phyloP scores from a whole-genome alignment of 176 grass and related monocot species.

The Zea mays region DNA sequence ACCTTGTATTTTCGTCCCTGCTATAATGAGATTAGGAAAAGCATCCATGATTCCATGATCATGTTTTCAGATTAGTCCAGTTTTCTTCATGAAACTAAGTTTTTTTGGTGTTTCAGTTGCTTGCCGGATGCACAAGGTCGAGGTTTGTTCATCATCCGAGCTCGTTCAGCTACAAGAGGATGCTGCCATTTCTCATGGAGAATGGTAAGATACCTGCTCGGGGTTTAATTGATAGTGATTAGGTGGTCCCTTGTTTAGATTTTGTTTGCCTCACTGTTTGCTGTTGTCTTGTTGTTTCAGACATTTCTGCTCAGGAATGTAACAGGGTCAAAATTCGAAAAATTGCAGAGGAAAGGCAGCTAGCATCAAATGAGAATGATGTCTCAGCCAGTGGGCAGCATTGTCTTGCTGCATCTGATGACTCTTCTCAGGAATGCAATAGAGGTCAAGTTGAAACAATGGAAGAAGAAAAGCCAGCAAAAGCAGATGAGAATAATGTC shows the following conservation, averaged over 20 bases:
- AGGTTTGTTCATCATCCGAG: constrained; percentile 59
- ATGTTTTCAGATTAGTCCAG: neutral
- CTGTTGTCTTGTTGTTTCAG: constrained; percentile 38
- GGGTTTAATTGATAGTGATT: constrained; percentile 4
- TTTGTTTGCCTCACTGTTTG: constrained; percentile 33
- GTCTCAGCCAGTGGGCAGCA: neutral
- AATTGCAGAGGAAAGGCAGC: constrained; percentile 8
- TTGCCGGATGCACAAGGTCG: constrained; percentile 43
- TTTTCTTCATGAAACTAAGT: neutral
- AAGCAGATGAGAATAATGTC: constrained; percentile 3
- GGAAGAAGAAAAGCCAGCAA: constrained; percentile 19
- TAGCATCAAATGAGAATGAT: neutral
- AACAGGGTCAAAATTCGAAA: constrained; percentile 29
- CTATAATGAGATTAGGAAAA: neutral
- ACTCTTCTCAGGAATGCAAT: constrained; percentile 9
- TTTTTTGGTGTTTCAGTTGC: constrained; percentile 45
- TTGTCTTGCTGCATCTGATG: constrained; percentile 21
- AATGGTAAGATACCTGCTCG: constrained; percentile 44
- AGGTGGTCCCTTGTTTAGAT: neutral
- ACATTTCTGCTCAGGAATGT: constrained; percentile 30
- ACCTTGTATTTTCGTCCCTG: neutral
- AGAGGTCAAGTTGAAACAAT: constrained; percentile 11
- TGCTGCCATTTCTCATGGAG: constrained; percentile 87
- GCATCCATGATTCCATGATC: neutral
- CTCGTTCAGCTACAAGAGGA: constrained; percentile 84